phyloP scores from a whole-genome alignment of 352 stramenopile genomes.

The Stephanocyclus meneghinianus region DNA sequence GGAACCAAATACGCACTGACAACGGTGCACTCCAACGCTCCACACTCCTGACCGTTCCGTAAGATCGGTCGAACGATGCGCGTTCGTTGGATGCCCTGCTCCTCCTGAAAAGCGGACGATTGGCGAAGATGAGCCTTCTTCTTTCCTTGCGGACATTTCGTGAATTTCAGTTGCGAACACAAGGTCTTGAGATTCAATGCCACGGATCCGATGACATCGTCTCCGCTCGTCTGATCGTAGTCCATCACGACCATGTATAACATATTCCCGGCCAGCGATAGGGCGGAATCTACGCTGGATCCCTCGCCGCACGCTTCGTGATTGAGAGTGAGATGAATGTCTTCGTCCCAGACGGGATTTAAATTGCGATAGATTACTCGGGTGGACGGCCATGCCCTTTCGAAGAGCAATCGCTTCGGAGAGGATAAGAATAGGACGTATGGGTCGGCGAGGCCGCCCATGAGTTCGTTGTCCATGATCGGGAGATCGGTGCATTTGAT shows the following conservation, averaged over 20 bases:
- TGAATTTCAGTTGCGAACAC: constrained; percentile 16
- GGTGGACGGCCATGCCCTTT: constrained; percentile 41
- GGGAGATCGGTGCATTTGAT: constrained; percentile 59
- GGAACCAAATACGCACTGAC: constrained; percentile 29
- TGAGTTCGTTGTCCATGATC: constrained; percentile 46
- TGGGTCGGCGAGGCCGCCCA: constrained; percentile 41
- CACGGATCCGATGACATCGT: constrained; percentile 60
- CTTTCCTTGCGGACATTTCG: not conserved
- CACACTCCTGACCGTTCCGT: constrained; percentile 52
- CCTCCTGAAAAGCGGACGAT: constrained; percentile 13
- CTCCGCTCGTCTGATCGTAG: constrained; percentile 44
- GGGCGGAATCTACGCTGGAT: not conserved
- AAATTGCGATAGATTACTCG: constrained; percentile 35
- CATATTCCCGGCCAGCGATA: constrained; percentile 52
- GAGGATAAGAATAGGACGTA: constrained; percentile 62
- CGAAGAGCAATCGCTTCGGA: constrained; percentile 42
- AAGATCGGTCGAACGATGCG: constrained; percentile 37
- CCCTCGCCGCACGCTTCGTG: not conserved
- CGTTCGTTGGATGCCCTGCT: constrained; percentile 6
- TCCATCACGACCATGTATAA: constrained; percentile 67
- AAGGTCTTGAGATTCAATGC: constrained; percentile 64
- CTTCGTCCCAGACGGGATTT: constrained; percentile 52
- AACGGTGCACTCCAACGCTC: constrained; percentile 46
- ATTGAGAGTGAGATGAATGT: constrained; percentile 59
- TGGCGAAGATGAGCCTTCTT: not conserved